These are phyloP conservation scores for Dipodascus albidus DNA, from an alignment of 805 yeast species.

Conservation along the genomic window DNA sequence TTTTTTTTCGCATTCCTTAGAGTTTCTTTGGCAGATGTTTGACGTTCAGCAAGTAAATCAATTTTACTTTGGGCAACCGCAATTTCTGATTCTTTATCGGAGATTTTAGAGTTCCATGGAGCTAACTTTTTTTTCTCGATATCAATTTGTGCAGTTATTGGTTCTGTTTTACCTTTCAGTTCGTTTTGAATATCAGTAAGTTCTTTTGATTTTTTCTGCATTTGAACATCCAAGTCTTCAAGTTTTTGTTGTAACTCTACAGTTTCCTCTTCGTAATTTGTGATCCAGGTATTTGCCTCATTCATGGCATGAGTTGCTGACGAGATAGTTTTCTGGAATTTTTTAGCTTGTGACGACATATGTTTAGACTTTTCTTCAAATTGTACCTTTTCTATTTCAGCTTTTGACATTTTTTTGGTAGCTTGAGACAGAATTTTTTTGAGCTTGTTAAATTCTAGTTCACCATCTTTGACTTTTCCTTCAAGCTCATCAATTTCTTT, in stretches of 20 bases:
- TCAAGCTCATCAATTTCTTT: conserved; percentile 27
- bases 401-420: conserved; percentile 23
- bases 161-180: conserved; percentile 64
- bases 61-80: conserved; percentile 55
- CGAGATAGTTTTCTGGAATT: conserved; percentile 43
- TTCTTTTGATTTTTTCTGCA: conserved; percentile 42
- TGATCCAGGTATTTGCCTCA: conserved; percentile 36
- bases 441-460: conserved; percentile 14
- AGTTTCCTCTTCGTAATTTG: conserved; percentile 35
- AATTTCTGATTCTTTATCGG: conserved; percentile 49
- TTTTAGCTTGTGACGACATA: conserved; percentile 43
- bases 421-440: conserved; percentile 23
- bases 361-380: conserved; percentile 70
- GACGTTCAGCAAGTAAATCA: conserved; percentile 42
- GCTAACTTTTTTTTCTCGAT: conserved; percentile 52
- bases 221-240: conserved; percentile 31
- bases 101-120: conserved; percentile 71
- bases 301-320: conserved; percentile 35
- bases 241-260: conserved; percentile 35
- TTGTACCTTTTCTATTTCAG: conserved; percentile 51
- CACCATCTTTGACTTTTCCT: conserved; percentile 11
- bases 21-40: conserved; percentile 33
- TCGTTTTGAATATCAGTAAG: conserved; percentile 53
- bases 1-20: conserved; percentile 33
- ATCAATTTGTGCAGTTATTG: conserved; percentile 54